Base-by-base conservation (phyloP, 176 grass and related monocot species). In the Avena sativa region DNA sequence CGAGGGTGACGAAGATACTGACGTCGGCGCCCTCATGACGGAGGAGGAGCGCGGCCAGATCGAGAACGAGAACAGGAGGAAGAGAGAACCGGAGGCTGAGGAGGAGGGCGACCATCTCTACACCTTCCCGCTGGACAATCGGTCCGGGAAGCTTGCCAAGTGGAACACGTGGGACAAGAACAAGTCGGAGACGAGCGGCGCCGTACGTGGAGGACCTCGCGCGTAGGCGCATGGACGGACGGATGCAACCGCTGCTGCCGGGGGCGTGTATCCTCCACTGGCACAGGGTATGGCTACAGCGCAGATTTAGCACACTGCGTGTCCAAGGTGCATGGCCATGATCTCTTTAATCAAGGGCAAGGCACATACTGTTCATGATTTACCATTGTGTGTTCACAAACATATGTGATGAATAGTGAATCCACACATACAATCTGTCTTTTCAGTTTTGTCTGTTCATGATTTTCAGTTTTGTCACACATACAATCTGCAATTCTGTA, bases 81-180 rank as follows among this genome's bases (percentile, higher is more conserved):
- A 74, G 71, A 74, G 46, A 4, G 46, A 12, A 48, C n/a, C 46
- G 46, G 71, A 74, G 46, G 44, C 12, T 2, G 71, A 74, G 12
- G 46, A 74, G 46, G 46, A 74, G 71, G 71, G 71, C 71, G 71
- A 26, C 71, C n/a, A 74, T 8, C 71, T 74, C 43, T 74, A 74
- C 46, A 74, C n/a, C 44, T 74, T 74, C 21, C 71, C 46, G n/a
- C 13, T 74, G n/a, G 46, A 74, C 6, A 74, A 74, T 15, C 71
- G 71, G 71, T 74, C 71, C 44, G 46, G 46, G 12, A 74, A 74
- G 71, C 12, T 74, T 4, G 44, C 46, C n/a, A 50, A 74, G 71
- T 74, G 71, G 46, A 74, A 74, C 44, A 48, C 40, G 40, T 48
- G 43, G 70, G 70, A 48, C 40, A 73, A 73, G 68, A 47, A 47